A percentile compares a stretch with the other conserved stretches of the same genome.
These are phyloP conservation scores for Acer negundo DNA, from an alignment of 345 rosid genomes.

Conservation along the genomic window DNA sequence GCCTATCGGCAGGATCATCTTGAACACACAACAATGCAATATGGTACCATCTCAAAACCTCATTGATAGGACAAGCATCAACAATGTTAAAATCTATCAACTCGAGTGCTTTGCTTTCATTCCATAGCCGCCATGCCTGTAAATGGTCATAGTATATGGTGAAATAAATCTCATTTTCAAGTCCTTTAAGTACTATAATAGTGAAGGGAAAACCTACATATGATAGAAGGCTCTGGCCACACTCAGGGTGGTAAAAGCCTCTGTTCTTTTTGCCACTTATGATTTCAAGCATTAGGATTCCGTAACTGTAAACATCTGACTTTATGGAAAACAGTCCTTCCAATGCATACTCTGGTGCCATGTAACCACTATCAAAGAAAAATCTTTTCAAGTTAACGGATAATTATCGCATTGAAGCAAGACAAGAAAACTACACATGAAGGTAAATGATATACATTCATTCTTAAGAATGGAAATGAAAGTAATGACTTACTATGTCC, in stretches of 20 bases:
- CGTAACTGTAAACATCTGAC: conserved; percentile 54
- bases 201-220: conserved; percentile 29
- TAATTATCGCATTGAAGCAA: too few relatives aligned
- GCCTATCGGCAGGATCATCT: conserved; percentile 45
- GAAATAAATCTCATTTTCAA: not conserved
- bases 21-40: conserved; percentile 50
- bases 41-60: conserved; percentile 47
- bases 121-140: conserved; percentile 54
- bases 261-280: conserved; percentile 46
- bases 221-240: conserved; percentile 36
- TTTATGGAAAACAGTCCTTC: conserved; percentile 48
- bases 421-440: too few relatives aligned
- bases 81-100: conserved; percentile 37
- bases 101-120: conserved; percentile 35
- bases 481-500: conserved; percentile 46
- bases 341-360: conserved; percentile 56
- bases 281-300: conserved; percentile 45
- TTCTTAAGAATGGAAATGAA: too few relatives aligned
- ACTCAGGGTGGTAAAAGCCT: conserved; percentile 27
- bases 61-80: conserved; percentile 11
- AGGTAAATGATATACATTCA: too few relatives aligned
- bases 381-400: too few relatives aligned
- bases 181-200: not conserved
- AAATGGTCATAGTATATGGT: not conserved
- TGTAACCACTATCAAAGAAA: conserved; percentile 45